These are phyloP conservation scores for Nematocida sp. DNA, from an alignment of 371 early-diverging fungal genomes.

Conservation along the genomic window DNA sequence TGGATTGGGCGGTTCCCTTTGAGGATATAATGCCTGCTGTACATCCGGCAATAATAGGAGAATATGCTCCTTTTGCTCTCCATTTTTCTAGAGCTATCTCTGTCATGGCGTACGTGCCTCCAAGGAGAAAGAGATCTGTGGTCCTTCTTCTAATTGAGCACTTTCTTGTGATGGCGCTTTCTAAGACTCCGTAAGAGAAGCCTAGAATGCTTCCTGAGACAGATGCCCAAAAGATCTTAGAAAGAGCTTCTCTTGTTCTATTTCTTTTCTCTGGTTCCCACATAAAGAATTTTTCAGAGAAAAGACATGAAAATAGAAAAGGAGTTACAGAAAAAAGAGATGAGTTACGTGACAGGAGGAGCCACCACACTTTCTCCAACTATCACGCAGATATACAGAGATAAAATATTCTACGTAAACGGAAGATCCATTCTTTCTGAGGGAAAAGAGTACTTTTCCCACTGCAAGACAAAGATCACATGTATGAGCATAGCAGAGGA, in stretches of 20 bases:
- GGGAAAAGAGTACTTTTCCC: background rate
- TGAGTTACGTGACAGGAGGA: background rate
- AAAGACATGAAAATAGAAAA: background rate
- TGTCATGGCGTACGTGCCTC: conserved; percentile 19
- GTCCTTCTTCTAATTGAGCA: background rate
- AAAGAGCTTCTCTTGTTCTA: conserved; percentile 10
- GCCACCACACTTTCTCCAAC: background rate
- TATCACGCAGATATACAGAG: background rate
- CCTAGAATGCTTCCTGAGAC: conserved; percentile 8
- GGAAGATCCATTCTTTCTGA: background rate
- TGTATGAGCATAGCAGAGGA: background rate
- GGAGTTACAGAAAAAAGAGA: background rate
- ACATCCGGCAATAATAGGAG: conserved; percentile 27
- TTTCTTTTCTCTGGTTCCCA: conserved; percentile 9
- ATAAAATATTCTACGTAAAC: conserved; percentile 1
- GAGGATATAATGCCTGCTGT: conserved; percentile 7
- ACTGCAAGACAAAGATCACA: background rate
- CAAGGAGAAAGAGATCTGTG: conserved; percentile 15
- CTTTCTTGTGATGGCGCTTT: conserved; percentile 5
- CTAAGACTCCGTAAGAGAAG: background rate
- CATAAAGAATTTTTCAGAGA: background rate
- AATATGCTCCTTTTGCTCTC: background rate
- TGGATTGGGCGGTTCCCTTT: background rate
- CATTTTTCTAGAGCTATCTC: conserved; percentile 22
- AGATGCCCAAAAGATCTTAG: conserved; percentile 8